Conservation (phyloP, 176 grass and related monocot genomes). For the Thalia dealbata region DNA sequence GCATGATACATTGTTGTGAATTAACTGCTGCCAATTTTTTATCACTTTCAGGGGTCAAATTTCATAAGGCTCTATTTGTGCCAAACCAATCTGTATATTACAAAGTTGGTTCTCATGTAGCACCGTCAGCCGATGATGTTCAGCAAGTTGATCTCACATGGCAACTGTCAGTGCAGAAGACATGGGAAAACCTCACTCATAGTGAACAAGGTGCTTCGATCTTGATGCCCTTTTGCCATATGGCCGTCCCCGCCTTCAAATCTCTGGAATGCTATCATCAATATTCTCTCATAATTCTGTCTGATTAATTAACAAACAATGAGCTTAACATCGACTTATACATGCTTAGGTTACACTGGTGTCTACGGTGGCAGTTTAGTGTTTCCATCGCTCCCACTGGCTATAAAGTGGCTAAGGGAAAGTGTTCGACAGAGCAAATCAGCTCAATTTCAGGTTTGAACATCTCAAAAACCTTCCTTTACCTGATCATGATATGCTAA, state of each 20-base stretch:
- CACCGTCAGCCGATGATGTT: constrained; percentile 46
- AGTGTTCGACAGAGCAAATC: constrained; percentile 34
- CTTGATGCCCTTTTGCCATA: too few species aligned
- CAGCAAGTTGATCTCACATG: constrained; percentile 82
- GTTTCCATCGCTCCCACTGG: constrained; percentile 59
- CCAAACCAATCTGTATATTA: constrained; percentile 89
- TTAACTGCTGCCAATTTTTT: not conserved
- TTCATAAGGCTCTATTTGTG: constrained; percentile 79
- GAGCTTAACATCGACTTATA: not conserved
- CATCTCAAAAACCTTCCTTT: not conserved
- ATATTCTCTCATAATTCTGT: not conserved
- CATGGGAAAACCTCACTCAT: constrained; percentile 67
- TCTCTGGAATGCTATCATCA: not conserved
- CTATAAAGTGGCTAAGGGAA: constrained; percentile 78
- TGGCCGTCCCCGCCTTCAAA: not conserved
- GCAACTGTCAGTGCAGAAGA: constrained; percentile 71
- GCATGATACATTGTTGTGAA: too few species aligned
- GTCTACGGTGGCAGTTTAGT: constrained; percentile 30
- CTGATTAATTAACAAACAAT: not conserved
- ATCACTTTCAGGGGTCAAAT: constrained; percentile 44
- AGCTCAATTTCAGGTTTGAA: constrained; percentile 49
- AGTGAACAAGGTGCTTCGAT: constrained; percentile 43
- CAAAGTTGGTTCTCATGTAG: constrained; percentile 58
- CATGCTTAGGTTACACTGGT: not conserved
- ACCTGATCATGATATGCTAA: not conserved